These are phyloP conservation scores for Mortierella sp. DNA, from an alignment of 371 early-diverging fungal genomes.

Conservation along the genomic window DNA sequence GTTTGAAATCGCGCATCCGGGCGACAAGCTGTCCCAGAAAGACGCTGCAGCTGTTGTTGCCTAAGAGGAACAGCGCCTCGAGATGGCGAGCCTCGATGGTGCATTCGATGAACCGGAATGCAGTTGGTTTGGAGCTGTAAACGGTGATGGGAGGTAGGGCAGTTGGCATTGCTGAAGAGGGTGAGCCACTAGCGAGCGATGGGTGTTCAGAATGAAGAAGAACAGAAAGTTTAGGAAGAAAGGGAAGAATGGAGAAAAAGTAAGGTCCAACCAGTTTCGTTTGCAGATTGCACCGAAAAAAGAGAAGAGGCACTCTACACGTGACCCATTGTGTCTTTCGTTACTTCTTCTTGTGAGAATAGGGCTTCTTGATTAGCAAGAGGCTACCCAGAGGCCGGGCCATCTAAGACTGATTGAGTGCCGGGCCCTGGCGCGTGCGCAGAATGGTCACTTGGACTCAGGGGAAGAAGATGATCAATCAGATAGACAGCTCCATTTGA, in stretches of 20 bases:
- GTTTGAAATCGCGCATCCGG: slow-evolving; percentile 19
- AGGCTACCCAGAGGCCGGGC: not conserved
- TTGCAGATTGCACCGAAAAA: not conserved
- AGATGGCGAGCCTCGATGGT: slow-evolving; percentile 38
- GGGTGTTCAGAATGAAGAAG: not conserved
- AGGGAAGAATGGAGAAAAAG: not conserved
- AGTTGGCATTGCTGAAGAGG: not conserved
- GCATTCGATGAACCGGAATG: slow-evolving; percentile 33
- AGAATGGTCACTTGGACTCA: not conserved
- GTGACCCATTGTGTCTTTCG: not conserved
- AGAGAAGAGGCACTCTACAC: not conserved
- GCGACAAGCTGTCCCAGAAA: slow-evolving; percentile 17
- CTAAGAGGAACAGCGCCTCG: slow-evolving; percentile 38
- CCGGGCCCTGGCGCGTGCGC: not conserved
- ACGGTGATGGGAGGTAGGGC: not conserved
- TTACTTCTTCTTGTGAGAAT: not conserved
- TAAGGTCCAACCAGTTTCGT: too few relatives aligned
- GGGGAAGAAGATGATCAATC: not conserved
- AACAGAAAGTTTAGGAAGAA: not conserved
- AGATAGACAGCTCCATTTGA: not conserved
- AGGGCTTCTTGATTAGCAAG: not conserved
- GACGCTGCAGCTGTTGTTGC: slow-evolving; percentile 32
- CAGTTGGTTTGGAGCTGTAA: slow-evolving; percentile 21
- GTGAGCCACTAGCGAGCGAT: not conserved
- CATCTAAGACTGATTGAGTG: not conserved